Evolutionary conservation across 2,329 filamentous ascomycete species (phyloP).

Genomic region (Aspergillus felis): DNA sequence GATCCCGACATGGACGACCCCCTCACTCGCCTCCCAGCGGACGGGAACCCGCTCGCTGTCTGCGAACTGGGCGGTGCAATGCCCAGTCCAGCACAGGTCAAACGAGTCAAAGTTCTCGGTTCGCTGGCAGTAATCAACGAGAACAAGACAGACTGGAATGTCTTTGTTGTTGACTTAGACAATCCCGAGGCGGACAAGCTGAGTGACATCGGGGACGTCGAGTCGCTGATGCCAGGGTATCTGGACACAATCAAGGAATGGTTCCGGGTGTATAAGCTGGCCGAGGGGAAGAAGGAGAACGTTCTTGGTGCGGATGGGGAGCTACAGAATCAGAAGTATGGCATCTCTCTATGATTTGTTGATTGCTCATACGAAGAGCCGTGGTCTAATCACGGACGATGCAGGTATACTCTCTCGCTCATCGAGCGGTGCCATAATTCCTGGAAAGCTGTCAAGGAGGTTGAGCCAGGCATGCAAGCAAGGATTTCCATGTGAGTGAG

Average conservation of each 20-base stretch:
- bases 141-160: constrained; percentile 97
- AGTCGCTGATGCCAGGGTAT: constrained; percentile 83
- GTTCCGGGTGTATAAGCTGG: constrained; percentile 98
- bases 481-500: not conserved
- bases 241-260: constrained; percentile 90
- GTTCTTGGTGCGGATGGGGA: constrained; percentile 66
- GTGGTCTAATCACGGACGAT: not conserved
- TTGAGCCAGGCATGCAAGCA: not conserved
- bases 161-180: constrained; percentile 85
- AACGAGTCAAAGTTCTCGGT: constrained; percentile 93
- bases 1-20: constrained; percentile 83
- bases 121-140: constrained; percentile 92
- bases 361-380: not conserved
- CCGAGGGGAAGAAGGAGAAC: constrained; percentile 80
- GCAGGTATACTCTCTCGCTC: not conserved
- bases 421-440: not conserved
- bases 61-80: constrained; percentile 93
- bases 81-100: constrained; percentile 79
- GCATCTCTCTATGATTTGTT: not conserved
- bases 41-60: constrained; percentile 91
- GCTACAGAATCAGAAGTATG: not conserved
- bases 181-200: constrained; percentile 83
- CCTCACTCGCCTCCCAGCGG: constrained; percentile 91
- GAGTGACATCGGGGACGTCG: constrained; percentile 89
- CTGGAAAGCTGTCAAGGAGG: not conserved